A percentile compares a stretch with the other conserved stretches of the same genome.
These are phyloP conservation scores for Cardiospermum halicacabum DNA, from an alignment of 345 rosid species.

Conservation along the genomic window DNA sequence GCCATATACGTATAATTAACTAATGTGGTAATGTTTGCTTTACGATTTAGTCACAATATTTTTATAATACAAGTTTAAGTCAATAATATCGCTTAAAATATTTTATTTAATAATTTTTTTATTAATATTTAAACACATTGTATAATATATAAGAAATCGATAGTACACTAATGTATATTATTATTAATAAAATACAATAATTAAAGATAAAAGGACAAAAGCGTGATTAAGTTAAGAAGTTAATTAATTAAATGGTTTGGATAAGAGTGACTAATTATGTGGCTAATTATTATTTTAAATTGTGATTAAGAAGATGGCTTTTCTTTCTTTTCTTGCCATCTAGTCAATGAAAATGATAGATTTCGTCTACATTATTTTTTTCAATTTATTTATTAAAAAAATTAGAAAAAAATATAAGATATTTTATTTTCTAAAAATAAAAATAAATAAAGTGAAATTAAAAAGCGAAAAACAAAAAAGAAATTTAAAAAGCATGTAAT, in stretches of 20 bases:
- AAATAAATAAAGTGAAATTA: not conserved
- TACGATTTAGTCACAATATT: no score
- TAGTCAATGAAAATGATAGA: conserved; percentile 20
- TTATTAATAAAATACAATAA: not conserved
- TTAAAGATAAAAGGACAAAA: not conserved
- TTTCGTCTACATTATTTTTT: conserved; percentile 14
- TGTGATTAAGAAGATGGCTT: conserved; percentile 1
- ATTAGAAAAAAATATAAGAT: not conserved
- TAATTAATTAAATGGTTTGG: conserved; percentile 1
- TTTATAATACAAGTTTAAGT: no score
- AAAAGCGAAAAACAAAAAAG: not conserved
- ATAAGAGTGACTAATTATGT: conserved; percentile 1
- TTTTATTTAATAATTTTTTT: no score
- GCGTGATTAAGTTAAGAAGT: not conserved
- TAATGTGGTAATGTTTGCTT: no score
- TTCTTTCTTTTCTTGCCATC: conserved; percentile 19
- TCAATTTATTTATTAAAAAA: not conserved
- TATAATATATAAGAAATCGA: no score
- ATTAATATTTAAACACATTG: no score
- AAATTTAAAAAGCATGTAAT: conserved; percentile 25
- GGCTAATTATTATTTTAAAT: conserved; percentile 12
- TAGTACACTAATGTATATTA: no score
- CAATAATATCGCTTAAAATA: no score
- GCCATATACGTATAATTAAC: no score
- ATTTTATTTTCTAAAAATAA: not conserved